These are phyloP conservation scores for Fraxinus dipetala DNA, from an alignment of 305 asterid species.

Conservation along the genomic window DNA sequence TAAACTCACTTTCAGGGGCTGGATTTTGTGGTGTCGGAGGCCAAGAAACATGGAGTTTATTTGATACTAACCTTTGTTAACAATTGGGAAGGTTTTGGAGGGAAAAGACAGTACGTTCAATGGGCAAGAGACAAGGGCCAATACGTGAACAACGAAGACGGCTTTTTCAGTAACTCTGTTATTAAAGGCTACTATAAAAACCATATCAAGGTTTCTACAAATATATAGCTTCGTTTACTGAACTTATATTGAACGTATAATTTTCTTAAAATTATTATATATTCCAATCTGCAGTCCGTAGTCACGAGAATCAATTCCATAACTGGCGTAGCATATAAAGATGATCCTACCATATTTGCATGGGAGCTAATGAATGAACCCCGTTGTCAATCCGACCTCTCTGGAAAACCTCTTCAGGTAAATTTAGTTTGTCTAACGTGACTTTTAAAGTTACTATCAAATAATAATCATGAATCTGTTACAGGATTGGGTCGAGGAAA, in stretches of 20 bases:
- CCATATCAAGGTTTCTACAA: conserved; percentile 44
- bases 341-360: conserved; percentile 54
- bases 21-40: conserved; percentile 59
- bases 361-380: conserved; percentile 71
- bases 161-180: conserved; percentile 45
- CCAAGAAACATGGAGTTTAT: conserved; percentile 42
- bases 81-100: conserved; percentile 59
- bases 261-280: neutral
- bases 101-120: conserved; percentile 54
- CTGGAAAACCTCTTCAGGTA: conserved; percentile 53
- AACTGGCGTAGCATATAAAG: conserved; percentile 51
- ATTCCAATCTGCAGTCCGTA: conserved; percentile 30
- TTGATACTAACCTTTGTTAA: conserved; percentile 51
- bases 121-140: conserved; percentile 58
- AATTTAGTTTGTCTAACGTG: neutral
- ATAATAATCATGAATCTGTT: neutral
- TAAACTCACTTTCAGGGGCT: conserved; percentile 35
- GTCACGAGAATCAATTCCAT: conserved; percentile 44
- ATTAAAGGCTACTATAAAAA: conserved; percentile 44
- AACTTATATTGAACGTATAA: neutral
- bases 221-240: neutral
- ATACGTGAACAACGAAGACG: conserved; percentile 47
- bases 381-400: conserved; percentile 48
- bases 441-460: neutral
- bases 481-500: conserved; percentile 51